Evolutionary conservation across 306 rosid species (phyloP).

Genomic region (Dalbergia cultrata): DNA sequence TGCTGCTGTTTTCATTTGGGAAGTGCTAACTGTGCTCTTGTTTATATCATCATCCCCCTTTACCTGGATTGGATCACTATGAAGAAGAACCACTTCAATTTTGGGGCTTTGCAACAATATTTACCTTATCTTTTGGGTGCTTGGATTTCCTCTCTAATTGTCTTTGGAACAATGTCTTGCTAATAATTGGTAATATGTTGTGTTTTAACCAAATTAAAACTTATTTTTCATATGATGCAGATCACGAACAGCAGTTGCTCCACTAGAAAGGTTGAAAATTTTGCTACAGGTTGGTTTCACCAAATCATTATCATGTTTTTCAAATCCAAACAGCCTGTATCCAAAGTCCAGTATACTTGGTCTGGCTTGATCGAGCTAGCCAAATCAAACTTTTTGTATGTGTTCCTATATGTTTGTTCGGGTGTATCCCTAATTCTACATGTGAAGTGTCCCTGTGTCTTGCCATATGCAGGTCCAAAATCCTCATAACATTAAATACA

Average conservation of each 20-base stretch:
- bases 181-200: neutral
- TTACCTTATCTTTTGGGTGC: neutral
- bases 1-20: conserved; percentile 3
- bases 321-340: too few species aligned
- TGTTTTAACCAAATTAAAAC: conserved; percentile 8
- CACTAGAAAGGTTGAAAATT: conserved; percentile 94
- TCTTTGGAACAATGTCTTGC: neutral
- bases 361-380: neutral
- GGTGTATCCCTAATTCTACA: conserved; percentile 18
- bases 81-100: neutral
- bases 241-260: conserved; percentile 99
- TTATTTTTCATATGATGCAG: conserved; percentile 56
- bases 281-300: conserved; percentile 81
- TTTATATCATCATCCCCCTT: neutral
- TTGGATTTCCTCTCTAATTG: neutral
- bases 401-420: conserved; percentile 20
- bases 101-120: conserved; percentile 13
- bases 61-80: conserved; percentile 27
- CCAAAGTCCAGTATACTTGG: too few species aligned
- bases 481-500: conserved; percentile 90
- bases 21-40: neutral
- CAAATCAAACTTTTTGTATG: neutral
- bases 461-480: conserved; percentile 83
- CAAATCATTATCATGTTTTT: neutral
- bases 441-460: conserved; percentile 12